Evolutionary conservation across 2,329 filamentous ascomycete genomes (phyloP).

Genomic region (Trichophyton equinum): DNA sequence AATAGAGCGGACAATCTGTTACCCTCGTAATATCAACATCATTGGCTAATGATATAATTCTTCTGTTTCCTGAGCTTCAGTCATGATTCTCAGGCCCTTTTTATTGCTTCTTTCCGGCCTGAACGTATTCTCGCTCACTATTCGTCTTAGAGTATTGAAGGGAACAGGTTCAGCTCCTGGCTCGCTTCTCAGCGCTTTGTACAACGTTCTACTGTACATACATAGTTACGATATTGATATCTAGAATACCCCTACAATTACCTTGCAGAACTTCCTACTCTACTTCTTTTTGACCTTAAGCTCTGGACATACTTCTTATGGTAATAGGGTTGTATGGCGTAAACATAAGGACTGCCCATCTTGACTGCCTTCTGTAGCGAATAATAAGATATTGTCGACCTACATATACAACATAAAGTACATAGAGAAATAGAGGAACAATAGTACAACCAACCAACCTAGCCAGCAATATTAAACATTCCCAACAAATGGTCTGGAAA

Average conservation of each 20-base stretch:
- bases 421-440: neutral
- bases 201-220: neutral
- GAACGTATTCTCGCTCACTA: neutral
- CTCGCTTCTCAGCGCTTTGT: neutral
- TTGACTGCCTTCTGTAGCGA: neutral
- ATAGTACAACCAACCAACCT: neutral
- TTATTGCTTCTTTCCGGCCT: neutral
- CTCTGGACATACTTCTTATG: neutral
- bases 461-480: neutral
- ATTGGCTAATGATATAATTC: neutral
- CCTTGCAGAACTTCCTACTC: neutral
- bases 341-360: neutral
- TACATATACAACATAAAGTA: neutral
- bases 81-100: neutral
- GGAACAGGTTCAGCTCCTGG: neutral
- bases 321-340: neutral
- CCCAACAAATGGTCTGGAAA: neutral
- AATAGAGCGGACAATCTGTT: neutral
- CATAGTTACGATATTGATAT: conserved; percentile 1
- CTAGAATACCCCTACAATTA: neutral
- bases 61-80: neutral
- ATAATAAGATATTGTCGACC: neutral
- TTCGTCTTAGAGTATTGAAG: neutral
- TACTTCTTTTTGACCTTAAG: neutral
- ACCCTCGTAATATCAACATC: neutral